Base-by-base conservation (phyloP, 1,284 basidiomycete genomes). In the Trametes polyzona region DNA sequence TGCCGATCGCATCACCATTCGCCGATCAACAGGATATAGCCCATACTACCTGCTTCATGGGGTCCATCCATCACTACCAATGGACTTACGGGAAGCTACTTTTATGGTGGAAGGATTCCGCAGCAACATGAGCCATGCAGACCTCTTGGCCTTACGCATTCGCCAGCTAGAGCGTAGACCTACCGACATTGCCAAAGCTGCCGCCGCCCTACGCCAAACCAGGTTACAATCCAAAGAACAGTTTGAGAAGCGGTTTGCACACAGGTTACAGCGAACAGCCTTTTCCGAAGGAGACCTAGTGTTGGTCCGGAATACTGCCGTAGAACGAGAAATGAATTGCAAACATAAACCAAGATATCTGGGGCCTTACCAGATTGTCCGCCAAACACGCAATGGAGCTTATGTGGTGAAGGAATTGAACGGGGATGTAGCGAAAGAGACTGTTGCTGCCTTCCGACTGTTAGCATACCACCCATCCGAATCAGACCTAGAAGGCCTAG, bases 321-420 rank as follows among this genome's bases (percentile, higher is more conserved):
- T 26, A 12, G 49, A 52, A 12, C 14, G 21, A 17, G 49, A 36
- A 24, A 24, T 52, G 41, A 36, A 43, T 2, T 2, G 23, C 2
- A 52, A 52, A 23, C 33, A 52, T n/a, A 35, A 33, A n/a, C 40
- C 49, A 30, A 17, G 30, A 7, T 52, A 52, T 21, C 33, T 36
- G 3, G 46, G 47, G 9, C 46, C 47, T 1, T 47, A 55, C 23
- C 16, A 59, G 67, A 61, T 76, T 0, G 46, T 73, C 0, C 43
- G 37, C 0, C 48, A 59, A 12, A 65, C 59, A 0, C 29, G 37
- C 10, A 65, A 66, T 11, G 71, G 73, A 1, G 58, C 71, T 0
- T 77, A 76, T 36, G 57, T 71, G 0, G 16, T 62, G 4, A 47
- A 50, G 23, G 58, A 62, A 24, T 32, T 62, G 7, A 44, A 46